phyloP scores from a whole-genome alignment of 176 grass and related monocot species.

The Lolium multiflorum region DNA sequence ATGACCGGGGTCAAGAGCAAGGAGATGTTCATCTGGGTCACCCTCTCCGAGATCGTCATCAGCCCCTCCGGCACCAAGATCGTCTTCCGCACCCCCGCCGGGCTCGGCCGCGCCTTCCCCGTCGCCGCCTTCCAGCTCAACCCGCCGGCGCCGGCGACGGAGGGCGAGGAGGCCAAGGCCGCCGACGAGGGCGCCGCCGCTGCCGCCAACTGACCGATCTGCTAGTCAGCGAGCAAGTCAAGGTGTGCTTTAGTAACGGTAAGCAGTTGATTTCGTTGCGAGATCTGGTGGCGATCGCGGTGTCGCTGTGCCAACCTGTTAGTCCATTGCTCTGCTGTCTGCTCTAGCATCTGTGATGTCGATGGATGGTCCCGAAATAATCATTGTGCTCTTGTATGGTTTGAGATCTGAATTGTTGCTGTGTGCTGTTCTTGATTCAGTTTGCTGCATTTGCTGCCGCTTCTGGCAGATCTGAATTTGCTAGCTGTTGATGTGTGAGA shows the following conservation, averaged over 20 bases:
- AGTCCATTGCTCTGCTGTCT: neutral
- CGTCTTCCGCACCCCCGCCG: conserved; percentile 65
- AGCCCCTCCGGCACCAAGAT: conserved; percentile 53
- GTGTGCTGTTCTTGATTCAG: neutral
- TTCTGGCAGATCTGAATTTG: neutral
- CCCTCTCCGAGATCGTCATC: conserved; percentile 67
- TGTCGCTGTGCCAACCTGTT: neutral
- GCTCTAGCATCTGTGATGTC: neutral
- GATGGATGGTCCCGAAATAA: conserved; percentile 3
- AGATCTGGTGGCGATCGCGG: neutral
- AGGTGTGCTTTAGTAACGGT: neutral
- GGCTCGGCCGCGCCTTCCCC: conserved; percentile 57
- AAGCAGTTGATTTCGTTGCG: conserved; percentile 1
- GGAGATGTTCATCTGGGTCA: conserved; percentile 75
- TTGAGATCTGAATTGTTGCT: conserved; percentile 4
- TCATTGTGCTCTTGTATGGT: neutral
- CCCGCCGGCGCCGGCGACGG: neutral
- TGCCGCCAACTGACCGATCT: conserved; percentile 37
- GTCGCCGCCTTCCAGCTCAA: conserved; percentile 63
- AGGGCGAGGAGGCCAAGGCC: neutral
- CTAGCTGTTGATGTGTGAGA: neutral
- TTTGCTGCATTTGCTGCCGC: neutral
- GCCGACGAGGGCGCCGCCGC: conserved; percentile 21
- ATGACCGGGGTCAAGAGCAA: conserved; percentile 64
- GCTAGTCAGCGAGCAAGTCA: neutral